phyloP scores from a whole-genome alignment of 1,139 yeast species.

The Hemisphaericaspora xylanilytica region DNA sequence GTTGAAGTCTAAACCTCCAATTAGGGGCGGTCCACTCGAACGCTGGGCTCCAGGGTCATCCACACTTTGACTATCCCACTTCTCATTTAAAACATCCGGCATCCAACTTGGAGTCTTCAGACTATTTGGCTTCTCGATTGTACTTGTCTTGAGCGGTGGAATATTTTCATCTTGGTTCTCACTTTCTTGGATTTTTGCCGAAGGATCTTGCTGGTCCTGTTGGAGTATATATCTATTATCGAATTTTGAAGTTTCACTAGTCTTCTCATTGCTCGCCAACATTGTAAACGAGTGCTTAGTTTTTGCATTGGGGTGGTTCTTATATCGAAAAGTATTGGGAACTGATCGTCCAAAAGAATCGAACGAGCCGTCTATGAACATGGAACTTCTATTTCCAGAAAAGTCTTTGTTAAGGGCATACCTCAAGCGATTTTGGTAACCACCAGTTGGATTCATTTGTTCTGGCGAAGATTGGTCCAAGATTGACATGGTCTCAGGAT shows the following conservation, averaged over 20 bases:
- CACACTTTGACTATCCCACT: slow-evolving; percentile 23
- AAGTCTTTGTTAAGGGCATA: slow-evolving; percentile 38
- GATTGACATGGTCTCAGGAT: slow-evolving; percentile 4
- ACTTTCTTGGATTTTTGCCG: neutral
- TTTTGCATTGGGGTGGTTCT: slow-evolving; percentile 47
- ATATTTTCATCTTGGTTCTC: slow-evolving; percentile 5
- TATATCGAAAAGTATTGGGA: slow-evolving; percentile 48
- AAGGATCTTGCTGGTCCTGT: slow-evolving; percentile 5
- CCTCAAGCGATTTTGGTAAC: slow-evolving; percentile 29
- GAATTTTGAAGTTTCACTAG: slow-evolving; percentile 1
- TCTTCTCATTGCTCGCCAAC: slow-evolving; percentile 6
- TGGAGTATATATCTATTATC: slow-evolving; percentile 12
- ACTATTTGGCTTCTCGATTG: slow-evolving; percentile 8
- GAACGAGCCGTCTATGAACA: slow-evolving; percentile 4
- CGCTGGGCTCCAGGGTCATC: slow-evolving; percentile 6
- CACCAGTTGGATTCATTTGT: slow-evolving; percentile 9
- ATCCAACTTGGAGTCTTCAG: slow-evolving; percentile 43
- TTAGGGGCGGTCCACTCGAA: slow-evolving; percentile 3
- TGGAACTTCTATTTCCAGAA: slow-evolving; percentile 17
- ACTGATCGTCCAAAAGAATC: slow-evolving; percentile 31
- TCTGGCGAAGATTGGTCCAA: slow-evolving; percentile 12
- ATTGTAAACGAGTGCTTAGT: slow-evolving; percentile 32
- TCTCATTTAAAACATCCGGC: slow-evolving; percentile 40
- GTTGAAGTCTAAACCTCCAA: slow-evolving; percentile 19
- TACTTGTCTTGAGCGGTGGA: slow-evolving; percentile 11